Evolutionary conservation across 2,329 filamentous ascomycete genomes (phyloP).

Genomic region (Aureobasidium sp.): DNA sequence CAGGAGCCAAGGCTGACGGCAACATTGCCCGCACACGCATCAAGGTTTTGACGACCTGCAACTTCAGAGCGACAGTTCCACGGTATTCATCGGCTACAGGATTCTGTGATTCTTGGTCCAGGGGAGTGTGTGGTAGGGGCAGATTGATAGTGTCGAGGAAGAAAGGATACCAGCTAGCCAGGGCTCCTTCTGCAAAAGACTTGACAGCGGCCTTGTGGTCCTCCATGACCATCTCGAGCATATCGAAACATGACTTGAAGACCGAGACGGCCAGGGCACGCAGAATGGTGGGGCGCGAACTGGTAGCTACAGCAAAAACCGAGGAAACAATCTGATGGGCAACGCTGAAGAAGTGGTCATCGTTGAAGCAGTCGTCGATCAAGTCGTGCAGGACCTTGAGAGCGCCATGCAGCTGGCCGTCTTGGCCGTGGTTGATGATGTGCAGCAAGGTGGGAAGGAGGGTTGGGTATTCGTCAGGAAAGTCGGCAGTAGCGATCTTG

Average conservation of each 20-base stretch:
- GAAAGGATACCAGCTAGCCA: constrained; percentile 78
- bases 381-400: constrained; percentile 82
- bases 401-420: constrained; percentile 79
- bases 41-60: constrained; percentile 84
- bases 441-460: constrained; percentile 74
- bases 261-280: constrained; percentile 83
- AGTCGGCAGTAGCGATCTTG: constrained; percentile 90
- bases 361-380: constrained; percentile 86
- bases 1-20: constrained; percentile 69
- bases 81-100: constrained; percentile 63
- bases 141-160: constrained; percentile 73
- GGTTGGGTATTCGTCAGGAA: constrained; percentile 89
- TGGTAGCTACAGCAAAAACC: constrained; percentile 74
- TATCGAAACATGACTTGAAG: constrained; percentile 86
- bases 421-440: constrained; percentile 67
- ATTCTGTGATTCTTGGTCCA: constrained; percentile 53
- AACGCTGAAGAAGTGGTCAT: constrained; percentile 89
- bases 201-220: constrained; percentile 83
- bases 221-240: constrained; percentile 93
- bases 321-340: constrained; percentile 78
- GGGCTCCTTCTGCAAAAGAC: constrained; percentile 77
- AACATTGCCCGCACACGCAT: constrained; percentile 85
- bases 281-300: constrained; percentile 63
- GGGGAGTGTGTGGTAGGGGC: constrained; percentile 56
- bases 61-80: constrained; percentile 75